Evolutionary conservation across 73 alveolate species (phyloP), one percentile per base, ranked within the genome.

Genomic region (Paramecium primaurelia): DNA sequence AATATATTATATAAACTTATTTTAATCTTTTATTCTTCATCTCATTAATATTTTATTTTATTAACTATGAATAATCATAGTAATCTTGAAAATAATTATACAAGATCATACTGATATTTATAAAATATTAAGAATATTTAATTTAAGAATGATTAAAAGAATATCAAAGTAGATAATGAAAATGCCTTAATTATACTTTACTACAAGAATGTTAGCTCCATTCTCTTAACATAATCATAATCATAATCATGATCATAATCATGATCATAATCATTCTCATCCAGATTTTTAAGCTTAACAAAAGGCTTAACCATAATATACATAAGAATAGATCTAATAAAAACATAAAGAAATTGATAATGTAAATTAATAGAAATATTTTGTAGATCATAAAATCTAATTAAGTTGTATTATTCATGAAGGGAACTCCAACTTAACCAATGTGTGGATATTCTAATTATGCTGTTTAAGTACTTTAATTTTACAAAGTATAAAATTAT

Each of bases 351-450:
- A 42, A 34, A 80, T 80, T 4, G 91, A 80, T 26, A 80, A 42
- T 22, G 91, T 80, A 80, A 32, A 28, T 10, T 45, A 0, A 11
- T 22, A 34, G 8, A 7, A 58, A 16, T n/a, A 71, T 16, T 54
- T 54, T 25, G 3, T 1, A 71, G 94, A 71, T 64, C 42, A 73
- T 89, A 25, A 88, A 59, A 45, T 93, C 84, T 8, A 93, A 95
- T 71, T 88, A 92, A 58, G 97, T 97, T n/a, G 98, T 96, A 30
- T 94, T 97, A 28, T 97, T 97, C 89, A 96, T 97, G 98, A 97
- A 97, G 85, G 99, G 99, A 5, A 94, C 88, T 38, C 98, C 98
- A 12, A 92, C 93, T 73, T 85, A 59, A 89, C 99, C 99, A 14
- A 92, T 92, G 88, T 97, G 99, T 83, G 99, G 99, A 8, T 97